A percentile compares a stretch with the other conserved stretches of the same genome.
Evolutionary conservation across 192 early-diverging fungal genomes (phyloP).

Genomic region (Haplosporangium gracile): DNA sequence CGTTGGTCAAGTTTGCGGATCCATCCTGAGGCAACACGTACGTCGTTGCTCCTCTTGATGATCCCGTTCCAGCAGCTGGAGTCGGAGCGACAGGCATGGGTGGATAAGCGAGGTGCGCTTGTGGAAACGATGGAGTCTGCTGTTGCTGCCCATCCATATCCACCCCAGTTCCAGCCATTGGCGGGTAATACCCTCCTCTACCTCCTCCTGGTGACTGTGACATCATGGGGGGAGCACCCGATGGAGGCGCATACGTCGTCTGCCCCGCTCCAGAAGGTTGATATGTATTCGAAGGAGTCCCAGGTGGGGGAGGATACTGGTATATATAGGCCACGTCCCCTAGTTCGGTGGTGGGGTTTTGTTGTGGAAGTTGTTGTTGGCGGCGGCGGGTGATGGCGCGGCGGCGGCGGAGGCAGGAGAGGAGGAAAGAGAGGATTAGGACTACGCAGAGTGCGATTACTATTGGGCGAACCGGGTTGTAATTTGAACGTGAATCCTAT

Average conservation of each 20-base stretch:
- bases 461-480: not conserved
- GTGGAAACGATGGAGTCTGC: not conserved
- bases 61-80: not conserved
- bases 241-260: not conserved
- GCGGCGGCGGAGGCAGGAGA: conserved; percentile 11
- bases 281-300: not conserved
- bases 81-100: conserved; percentile 8
- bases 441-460: conserved; percentile 16
- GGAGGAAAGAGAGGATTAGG: conserved; percentile 18
- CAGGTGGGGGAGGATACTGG: conserved; percentile 25
- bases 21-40: conserved; percentile 14
- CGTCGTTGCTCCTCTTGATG: not conserved
- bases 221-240: not conserved
- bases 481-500: not conserved
- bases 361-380: not conserved
- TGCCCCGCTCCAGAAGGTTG: not conserved
- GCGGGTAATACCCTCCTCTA: not conserved
- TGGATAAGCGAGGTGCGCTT: conserved; percentile 2
- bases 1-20: conserved; percentile 1
- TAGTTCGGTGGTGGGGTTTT: not conserved
- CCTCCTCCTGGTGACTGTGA: not conserved
- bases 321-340: conserved; percentile 2
- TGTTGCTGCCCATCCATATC: not conserved
- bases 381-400: not conserved
- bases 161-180: too few species aligned